phyloP scores from a whole-genome alignment of 176 grass and related monocot species.

The Triticum aestivum region DNA sequence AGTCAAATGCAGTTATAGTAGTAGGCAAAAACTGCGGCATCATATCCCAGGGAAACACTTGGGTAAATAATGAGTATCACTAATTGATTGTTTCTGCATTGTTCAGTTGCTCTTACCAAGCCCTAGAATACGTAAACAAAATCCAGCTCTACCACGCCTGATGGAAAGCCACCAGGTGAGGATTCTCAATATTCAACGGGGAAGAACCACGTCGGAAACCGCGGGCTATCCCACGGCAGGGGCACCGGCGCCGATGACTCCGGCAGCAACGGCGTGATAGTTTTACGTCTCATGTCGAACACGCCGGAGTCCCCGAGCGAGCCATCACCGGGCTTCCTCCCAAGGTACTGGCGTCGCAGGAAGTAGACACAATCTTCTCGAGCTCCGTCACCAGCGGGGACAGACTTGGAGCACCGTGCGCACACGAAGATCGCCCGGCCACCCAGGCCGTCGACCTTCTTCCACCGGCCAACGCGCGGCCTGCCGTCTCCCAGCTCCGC shows the following conservation, averaged over 20 bases:
- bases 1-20: too few relatives aligned
- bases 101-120: too few relatives aligned
- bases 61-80: too few relatives aligned
- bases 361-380: constrained; percentile 28
- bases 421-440: neutral
- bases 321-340: neutral
- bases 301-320: neutral
- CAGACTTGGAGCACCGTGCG: neutral
- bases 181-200: neutral
- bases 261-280: neutral
- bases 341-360: neutral
- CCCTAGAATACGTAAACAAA: too few relatives aligned
- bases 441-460: neutral
- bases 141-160: too few relatives aligned
- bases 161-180: neutral
- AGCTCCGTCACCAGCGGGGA: neutral
- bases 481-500: neutral
- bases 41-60: too few relatives aligned
- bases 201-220: neutral
- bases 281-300: neutral
- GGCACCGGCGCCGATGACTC: neutral
- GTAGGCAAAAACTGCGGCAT: too few relatives aligned
- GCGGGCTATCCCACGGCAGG: too few relatives aligned
- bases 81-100: too few relatives aligned
- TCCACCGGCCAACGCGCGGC: neutral